Evolutionary conservation across 495 filamentous ascomycete species (phyloP).

Genomic region (Penicillium coffeae): DNA sequence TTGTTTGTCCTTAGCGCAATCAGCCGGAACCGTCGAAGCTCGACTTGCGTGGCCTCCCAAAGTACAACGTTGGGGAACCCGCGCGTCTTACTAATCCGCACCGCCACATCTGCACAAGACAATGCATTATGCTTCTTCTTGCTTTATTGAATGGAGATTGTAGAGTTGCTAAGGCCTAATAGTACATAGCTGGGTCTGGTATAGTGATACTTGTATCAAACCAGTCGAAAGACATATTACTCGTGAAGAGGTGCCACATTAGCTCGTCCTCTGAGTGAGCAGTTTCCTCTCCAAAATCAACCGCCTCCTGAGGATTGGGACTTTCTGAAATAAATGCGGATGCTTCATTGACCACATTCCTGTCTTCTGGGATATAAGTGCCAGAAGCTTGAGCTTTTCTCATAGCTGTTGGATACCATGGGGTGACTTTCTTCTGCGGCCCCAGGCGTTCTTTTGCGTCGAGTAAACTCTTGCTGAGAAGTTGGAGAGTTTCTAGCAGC

Average conservation of each 20-base stretch:
- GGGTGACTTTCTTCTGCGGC: slow-evolving; percentile 4
- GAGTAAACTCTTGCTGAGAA: slow-evolving; percentile 24
- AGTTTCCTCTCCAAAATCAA: not conserved
- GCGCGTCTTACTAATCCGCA: not conserved
- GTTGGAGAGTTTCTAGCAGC: slow-evolving; percentile 18
- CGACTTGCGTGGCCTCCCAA: not conserved
- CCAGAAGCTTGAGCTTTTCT: not conserved
- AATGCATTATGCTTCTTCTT: too few species aligned
- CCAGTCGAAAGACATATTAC: slow-evolving; percentile 25
- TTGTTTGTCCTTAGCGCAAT: not conserved
- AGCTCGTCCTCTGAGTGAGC: slow-evolving; percentile 16
- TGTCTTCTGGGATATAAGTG: not conserved
- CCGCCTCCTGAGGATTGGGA: slow-evolving; percentile 1
- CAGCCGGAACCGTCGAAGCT: not conserved
- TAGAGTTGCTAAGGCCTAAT: too few species aligned
- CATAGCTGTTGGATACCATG: slow-evolving; percentile 9
- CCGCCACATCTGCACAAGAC: slow-evolving; percentile 6
- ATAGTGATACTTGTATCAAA: slow-evolving; percentile 5
- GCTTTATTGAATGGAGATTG: too few species aligned
- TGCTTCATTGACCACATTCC: too few species aligned
- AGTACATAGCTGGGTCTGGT: not conserved
- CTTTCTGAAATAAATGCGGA: not conserved
- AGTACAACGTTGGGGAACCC: not conserved
- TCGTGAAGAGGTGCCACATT: slow-evolving; percentile 32
- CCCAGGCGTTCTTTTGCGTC: slow-evolving; percentile 11